Evolutionary conservation across 345 rosid genomes (phyloP).

Genomic region (Aegle marmelos): DNA sequence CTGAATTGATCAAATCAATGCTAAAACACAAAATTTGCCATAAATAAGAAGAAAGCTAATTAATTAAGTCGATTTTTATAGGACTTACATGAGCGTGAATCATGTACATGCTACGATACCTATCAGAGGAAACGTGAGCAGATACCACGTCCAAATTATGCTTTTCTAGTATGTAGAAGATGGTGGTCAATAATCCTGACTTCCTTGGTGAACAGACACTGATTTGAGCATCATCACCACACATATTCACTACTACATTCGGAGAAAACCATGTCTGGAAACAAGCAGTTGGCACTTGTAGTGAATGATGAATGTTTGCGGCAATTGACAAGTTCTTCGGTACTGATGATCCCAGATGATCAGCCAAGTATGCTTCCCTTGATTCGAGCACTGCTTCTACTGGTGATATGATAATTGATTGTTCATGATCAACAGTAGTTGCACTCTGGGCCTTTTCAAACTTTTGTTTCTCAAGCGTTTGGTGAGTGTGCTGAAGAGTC

Average conservation of each 20-base stretch:
- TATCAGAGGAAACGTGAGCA: slow-evolving; percentile 42
- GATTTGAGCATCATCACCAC: slow-evolving; percentile 48
- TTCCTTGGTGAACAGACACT: slow-evolving; percentile 39
- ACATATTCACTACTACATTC: slow-evolving; percentile 45
- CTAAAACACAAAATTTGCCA: too few relatives aligned
- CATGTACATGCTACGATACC: slow-evolving; percentile 30
- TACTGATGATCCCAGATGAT: slow-evolving; percentile 31
- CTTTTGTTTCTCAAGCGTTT: slow-evolving; percentile 37
- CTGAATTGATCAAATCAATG: too few relatives aligned
- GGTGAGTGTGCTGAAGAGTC: slow-evolving; percentile 39
- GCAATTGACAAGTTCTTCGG: slow-evolving; percentile 6
- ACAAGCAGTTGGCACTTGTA: slow-evolving; percentile 22
- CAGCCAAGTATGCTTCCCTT: slow-evolving; percentile 27
- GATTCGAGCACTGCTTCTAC: slow-evolving; percentile 3
- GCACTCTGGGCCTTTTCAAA: slow-evolving; percentile 23
- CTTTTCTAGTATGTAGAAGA: slow-evolving; percentile 43
- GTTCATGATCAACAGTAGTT: slow-evolving; percentile 10
- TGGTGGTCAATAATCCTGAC: slow-evolving; percentile 38
- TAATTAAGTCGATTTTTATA: neutral
- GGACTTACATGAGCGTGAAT: slow-evolving; percentile 33
- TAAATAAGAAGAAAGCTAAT: too few relatives aligned
- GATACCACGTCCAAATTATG: slow-evolving; percentile 48
- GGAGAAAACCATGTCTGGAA: slow-evolving; percentile 57
- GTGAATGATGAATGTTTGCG: slow-evolving; percentile 4
- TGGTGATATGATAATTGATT: slow-evolving; percentile 12